These are phyloP conservation scores for Nicotiana tomentosiformis DNA, from an alignment of 257 asterid species.

Conservation along the genomic window DNA sequence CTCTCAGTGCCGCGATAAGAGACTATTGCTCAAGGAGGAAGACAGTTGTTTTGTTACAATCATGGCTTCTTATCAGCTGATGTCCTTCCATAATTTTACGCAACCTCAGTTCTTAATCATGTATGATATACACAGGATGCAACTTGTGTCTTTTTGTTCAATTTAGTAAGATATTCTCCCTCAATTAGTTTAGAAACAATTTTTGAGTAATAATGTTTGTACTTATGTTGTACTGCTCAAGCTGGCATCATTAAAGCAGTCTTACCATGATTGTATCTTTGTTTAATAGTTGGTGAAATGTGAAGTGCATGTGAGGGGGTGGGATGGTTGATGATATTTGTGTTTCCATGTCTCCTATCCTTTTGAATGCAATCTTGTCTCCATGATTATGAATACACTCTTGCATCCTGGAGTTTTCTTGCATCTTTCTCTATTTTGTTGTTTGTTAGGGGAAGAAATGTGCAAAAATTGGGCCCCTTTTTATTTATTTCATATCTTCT, in stretches of 20 bases:
- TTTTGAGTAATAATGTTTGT: not conserved
- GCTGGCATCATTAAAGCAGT: not conserved
- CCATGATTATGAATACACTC: not conserved
- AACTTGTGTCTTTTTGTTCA: not conserved
- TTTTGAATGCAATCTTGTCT: constrained; percentile 26
- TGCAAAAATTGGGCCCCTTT: not conserved
- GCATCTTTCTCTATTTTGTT: too few relatives aligned
- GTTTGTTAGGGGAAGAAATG: not conserved
- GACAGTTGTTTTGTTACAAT: constrained; percentile 11
- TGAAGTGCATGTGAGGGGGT: constrained; percentile 46
- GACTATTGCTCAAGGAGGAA: constrained; percentile 28
- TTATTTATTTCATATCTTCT: not conserved
- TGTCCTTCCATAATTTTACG: not conserved
- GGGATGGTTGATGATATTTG: constrained; percentile 21
- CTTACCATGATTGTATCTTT: not conserved
- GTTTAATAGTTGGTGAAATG: constrained; percentile 6
- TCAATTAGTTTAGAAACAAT: not conserved
- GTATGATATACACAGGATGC: constrained; percentile 3
- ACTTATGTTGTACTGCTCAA: not conserved
- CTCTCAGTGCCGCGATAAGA: constrained; percentile 72
- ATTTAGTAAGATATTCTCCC: not conserved
- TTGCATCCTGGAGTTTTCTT: constrained; percentile 4
- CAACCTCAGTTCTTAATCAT: not conserved
- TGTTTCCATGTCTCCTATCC: constrained; percentile 33
- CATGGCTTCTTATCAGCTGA: not conserved